A percentile compares a stretch with the other conserved stretches of the same genome.
Conservation (phyloP, 257 asterid genomes). For the Primulina huaijiensis region DNA sequence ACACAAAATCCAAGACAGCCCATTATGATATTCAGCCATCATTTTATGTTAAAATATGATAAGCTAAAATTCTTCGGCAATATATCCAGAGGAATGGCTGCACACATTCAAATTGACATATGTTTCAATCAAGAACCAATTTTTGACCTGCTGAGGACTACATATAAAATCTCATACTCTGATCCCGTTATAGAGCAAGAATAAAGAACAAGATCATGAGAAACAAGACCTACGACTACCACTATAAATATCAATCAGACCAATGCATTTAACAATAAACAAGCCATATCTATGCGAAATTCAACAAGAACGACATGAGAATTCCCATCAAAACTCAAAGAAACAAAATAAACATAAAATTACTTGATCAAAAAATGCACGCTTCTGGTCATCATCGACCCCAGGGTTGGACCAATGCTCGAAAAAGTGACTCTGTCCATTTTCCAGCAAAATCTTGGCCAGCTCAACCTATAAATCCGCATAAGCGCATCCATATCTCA, state of each 20-base stretch:
- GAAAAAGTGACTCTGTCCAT: conserved; percentile 79
- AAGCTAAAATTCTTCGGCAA: not conserved
- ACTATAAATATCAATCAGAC: not conserved
- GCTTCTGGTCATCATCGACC: conserved; percentile 68
- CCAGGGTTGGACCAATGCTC: conserved; percentile 91
- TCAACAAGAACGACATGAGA: not conserved
- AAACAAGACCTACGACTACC: conserved; percentile 24
- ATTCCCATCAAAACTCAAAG: not conserved
- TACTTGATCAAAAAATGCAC: conserved; percentile 78
- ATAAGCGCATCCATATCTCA: conserved; percentile 18
- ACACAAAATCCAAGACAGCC: not conserved
- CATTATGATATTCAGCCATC: not conserved
- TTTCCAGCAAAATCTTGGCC: conserved; percentile 63
- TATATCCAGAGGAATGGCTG: not conserved
- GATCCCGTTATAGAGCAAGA: not conserved
- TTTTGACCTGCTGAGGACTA: not conserved
- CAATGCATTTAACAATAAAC: not conserved
- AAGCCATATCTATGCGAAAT: not conserved
- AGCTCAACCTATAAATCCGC: conserved; percentile 56
- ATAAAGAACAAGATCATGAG: not conserved
- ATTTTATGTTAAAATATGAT: not conserved
- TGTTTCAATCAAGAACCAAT: too few species aligned
- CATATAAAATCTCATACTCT: not conserved
- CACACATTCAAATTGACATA: not conserved
- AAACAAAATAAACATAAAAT: not conserved